These are phyloP conservation scores for Fibroporia radiculosa DNA, from an alignment of 768 basidiomycete species.

Conservation along the genomic window DNA sequence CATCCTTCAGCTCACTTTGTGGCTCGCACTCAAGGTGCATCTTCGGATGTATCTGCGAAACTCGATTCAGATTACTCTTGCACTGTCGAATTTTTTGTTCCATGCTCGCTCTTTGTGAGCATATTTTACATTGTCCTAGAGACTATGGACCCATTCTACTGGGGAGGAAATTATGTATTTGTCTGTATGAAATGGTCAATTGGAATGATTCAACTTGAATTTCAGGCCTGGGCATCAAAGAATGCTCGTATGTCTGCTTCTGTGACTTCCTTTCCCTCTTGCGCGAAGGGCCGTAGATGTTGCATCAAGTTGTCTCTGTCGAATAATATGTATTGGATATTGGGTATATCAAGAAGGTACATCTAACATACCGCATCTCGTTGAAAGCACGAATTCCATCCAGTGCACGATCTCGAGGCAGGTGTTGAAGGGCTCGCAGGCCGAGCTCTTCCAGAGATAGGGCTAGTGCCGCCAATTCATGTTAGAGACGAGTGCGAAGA, in stretches of 20 bases:
- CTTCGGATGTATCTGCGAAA: constrained; percentile 1
- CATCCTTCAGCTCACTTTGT: constrained; percentile 6
- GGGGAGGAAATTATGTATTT: too few relatives aligned
- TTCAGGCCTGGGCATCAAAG: constrained; percentile 10
- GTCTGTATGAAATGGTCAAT: too few relatives aligned
- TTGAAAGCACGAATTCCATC: constrained; percentile 84
- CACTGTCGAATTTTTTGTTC: constrained; percentile 3
- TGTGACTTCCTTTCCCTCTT: constrained; percentile 65
- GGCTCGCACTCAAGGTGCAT: not conserved
- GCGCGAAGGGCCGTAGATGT: constrained; percentile 74
- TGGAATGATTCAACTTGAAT: too few relatives aligned
- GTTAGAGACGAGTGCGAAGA: not conserved
- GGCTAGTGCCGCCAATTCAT: constrained; percentile 35
- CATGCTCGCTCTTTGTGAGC: constrained; percentile 2
- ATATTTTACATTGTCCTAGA: not conserved
- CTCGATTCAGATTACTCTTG: constrained; percentile 8
- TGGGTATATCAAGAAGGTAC: constrained; percentile 1
- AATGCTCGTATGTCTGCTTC: constrained; percentile 46
- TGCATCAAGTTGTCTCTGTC: constrained; percentile 60
- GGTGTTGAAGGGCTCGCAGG: constrained; percentile 61
- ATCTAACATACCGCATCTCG: constrained; percentile 56
- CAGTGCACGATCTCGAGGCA: constrained; percentile 76
- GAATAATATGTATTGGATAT: not conserved
- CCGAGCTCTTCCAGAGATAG: constrained; percentile 80
- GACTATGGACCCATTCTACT: not conserved